Percentiles rank a stretch among this genome's conserved stretches.
phyloP scores from a whole-genome alignment of 139 green algal species.

The Asterochloris sp. region DNA sequence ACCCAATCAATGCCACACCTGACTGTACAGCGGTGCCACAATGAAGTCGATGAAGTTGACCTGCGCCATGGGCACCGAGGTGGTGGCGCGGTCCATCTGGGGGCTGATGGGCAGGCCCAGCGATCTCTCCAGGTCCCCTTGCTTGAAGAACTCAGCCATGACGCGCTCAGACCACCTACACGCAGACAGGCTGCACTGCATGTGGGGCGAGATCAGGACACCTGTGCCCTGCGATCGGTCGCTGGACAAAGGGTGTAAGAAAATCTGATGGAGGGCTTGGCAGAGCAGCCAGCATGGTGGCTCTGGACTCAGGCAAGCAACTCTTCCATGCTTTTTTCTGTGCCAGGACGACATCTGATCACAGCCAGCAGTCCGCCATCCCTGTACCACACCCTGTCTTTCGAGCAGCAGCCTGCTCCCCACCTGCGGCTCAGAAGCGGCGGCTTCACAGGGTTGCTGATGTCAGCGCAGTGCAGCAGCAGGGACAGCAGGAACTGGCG shows the following conservation, averaged over 20 bases:
- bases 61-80: slow-evolving; percentile 37
- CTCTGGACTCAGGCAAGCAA: no score
- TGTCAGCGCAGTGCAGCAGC: slow-evolving; percentile 66
- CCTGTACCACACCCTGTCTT: no score
- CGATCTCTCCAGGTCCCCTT: slow-evolving; percentile 54
- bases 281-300: no score
- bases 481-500: slow-evolving; percentile 52
- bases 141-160: slow-evolving; percentile 61
- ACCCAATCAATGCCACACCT: slow-evolving; percentile 12
- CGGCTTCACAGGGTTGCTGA: slow-evolving; percentile 58
- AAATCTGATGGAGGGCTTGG: no score
- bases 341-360: no score
- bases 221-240: no score
- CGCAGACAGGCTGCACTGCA: neutral
- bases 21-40: slow-evolving; percentile 51
- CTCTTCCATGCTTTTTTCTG: no score
- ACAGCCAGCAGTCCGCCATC: no score
- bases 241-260: no score
- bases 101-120: slow-evolving; percentile 45
- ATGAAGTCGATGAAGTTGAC: slow-evolving; percentile 75
- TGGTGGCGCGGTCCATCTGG: slow-evolving; percentile 50
- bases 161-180: slow-evolving; percentile 51
- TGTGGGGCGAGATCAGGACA: neutral
- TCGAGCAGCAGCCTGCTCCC: neutral
- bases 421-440: slow-evolving; percentile 41